A percentile compares a stretch with the other conserved stretches of the same genome.
Evolutionary conservation across 208 protist genomes (phyloP).

Genomic region (Acanthamoeba pearcei): DNA sequence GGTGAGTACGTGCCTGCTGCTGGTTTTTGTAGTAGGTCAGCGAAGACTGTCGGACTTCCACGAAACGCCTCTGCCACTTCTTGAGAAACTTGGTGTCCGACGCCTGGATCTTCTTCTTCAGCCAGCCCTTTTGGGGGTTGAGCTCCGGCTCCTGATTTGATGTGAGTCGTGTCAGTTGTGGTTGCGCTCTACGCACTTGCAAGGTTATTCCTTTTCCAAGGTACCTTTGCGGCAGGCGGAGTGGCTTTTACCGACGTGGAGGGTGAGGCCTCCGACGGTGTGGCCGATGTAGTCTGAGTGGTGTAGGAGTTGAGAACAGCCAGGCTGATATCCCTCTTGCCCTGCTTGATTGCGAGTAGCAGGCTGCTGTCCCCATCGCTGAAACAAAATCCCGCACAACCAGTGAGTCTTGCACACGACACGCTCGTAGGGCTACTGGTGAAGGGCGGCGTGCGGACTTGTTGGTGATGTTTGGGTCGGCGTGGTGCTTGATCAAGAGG

Average conservation of each 20-base stretch:
- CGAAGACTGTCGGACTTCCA: background rate
- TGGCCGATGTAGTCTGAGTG: background rate
- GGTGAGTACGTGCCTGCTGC: background rate
- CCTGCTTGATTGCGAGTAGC: background rate
- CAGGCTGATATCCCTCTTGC: background rate
- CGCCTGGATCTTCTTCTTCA: conserved; percentile 37
- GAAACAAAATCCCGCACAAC: background rate
- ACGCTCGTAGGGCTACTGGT: background rate
- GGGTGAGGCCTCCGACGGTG: background rate
- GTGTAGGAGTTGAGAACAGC: background rate
- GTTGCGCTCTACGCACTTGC: no score
- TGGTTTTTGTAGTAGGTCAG: conserved; percentile 37
- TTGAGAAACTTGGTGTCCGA: conserved; percentile 10
- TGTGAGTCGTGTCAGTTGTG: background rate
- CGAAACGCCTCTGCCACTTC: conserved; percentile 40
- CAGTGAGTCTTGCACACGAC: background rate
- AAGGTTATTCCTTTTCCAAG: background rate
- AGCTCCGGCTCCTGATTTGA: background rate
- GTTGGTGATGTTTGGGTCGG: background rate
- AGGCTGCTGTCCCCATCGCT: conserved; percentile 15
- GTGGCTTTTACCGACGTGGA: background rate
- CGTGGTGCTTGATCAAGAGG: conserved; percentile 25
- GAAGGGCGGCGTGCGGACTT: background rate
- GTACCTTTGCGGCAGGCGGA: background rate
- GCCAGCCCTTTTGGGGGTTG: background rate